These are phyloP conservation scores for Mortierella sp. DNA, from an alignment of 371 early-diverging fungal genomes.

Conservation along the genomic window DNA sequence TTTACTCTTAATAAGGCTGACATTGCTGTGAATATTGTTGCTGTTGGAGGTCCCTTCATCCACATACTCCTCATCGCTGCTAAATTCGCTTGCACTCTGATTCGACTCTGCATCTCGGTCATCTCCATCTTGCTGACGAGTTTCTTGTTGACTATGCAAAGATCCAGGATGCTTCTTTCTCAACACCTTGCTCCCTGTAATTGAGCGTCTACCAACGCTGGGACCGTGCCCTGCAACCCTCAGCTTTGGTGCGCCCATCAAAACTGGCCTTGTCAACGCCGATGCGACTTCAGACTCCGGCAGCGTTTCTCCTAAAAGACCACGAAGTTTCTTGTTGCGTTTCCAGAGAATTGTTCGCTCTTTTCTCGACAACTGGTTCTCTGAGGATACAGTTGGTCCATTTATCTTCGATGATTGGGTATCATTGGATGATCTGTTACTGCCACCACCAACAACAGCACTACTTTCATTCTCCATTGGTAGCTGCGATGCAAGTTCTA, in stretches of 20 bases:
- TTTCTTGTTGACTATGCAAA: not conserved
- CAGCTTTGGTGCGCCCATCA: constrained; percentile 17
- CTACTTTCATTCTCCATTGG: constrained; percentile 28
- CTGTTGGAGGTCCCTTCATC: constrained; percentile 8
- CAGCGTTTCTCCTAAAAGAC: constrained; percentile 35
- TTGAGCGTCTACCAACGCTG: not conserved
- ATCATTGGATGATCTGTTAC: constrained; percentile 2
- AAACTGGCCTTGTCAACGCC: constrained; percentile 40
- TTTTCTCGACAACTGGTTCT: constrained; percentile 38
- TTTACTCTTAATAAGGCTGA: constrained; percentile 1
- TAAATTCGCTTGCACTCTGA: not conserved
- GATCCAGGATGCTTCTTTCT: constrained; percentile 14
- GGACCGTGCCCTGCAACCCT: not conserved
- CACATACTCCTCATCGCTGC: constrained; percentile 7
- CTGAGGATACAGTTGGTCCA: constrained; percentile 21
- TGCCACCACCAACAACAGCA: not conserved
- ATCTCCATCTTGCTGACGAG: not conserved
- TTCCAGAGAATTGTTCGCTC: constrained; percentile 45
- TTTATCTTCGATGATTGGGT: not conserved
- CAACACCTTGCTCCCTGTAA: not conserved
- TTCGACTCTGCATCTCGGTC: not conserved
- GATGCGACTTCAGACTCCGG: constrained; percentile 39
- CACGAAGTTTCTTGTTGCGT: constrained; percentile 47
- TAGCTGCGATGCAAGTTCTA: constrained; percentile 43
- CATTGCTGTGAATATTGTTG: not conserved